Evolutionary conservation across 2,329 filamentous ascomycete genomes (phyloP).

Genomic region (Sporothrix curviconia): DNA sequence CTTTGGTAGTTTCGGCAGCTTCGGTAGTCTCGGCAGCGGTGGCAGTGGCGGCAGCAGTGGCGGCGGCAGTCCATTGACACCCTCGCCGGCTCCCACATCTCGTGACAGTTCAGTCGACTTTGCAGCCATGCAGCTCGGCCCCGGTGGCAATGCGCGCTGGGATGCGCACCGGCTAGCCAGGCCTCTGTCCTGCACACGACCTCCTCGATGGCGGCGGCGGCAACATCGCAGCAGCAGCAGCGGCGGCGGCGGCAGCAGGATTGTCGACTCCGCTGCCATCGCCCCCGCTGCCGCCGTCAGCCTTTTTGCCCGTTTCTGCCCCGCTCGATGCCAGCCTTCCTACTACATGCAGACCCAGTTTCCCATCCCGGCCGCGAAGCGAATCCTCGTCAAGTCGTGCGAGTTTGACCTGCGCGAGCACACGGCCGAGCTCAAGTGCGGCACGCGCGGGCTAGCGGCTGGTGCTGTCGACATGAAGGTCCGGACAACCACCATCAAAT

Average conservation of each 20-base stretch:
- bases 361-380: conserved; percentile 44
- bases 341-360: conserved; percentile 14
- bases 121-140: conserved; percentile 33
- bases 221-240: no score
- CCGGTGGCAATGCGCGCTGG: conserved; percentile 40
- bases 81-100: background rate
- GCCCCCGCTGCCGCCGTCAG: background rate
- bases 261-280: background rate
- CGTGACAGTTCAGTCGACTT: conserved; percentile 23
- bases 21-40: background rate
- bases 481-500: conserved; percentile 39
- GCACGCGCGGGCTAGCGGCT: conserved; percentile 45
- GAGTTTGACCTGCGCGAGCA: conserved; percentile 51
- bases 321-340: background rate
- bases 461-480: conserved; percentile 42
- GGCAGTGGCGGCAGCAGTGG: conserved; percentile 19
- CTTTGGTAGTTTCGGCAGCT: no score
- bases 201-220: no score
- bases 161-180: conserved; percentile 25
- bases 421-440: conserved; percentile 44
- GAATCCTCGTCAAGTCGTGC: conserved; percentile 50
- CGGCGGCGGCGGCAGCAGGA: no score
- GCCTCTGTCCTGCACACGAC: conserved; percentile 14
- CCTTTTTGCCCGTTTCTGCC: background rate
- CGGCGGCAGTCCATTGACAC: conserved; percentile 18